Conservation (phyloP, 202 grass and related monocot genomes). For the Setaria viridis region DNA sequence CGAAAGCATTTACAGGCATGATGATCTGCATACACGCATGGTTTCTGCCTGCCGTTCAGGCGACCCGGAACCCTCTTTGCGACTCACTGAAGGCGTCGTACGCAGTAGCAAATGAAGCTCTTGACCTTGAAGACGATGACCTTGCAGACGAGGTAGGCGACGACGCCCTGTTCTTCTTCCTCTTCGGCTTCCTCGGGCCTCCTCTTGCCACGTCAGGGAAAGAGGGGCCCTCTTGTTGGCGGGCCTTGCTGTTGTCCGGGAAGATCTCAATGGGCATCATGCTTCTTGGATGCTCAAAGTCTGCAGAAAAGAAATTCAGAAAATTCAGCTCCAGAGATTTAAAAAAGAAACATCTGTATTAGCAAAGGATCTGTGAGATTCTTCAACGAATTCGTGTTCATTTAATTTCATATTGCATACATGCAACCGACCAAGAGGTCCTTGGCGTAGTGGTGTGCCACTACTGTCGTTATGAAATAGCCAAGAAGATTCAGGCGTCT, state of each 20-base stretch:
- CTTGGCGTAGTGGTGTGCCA: conserved; percentile 45
- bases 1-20: conserved; percentile 44
- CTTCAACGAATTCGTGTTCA: background rate
- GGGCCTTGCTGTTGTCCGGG: conserved; percentile 51
- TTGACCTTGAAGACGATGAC: conserved; percentile 80
- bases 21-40: conserved; percentile 24
- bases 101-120: conserved; percentile 71
- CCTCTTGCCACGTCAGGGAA: conserved; percentile 53
- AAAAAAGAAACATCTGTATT: background rate
- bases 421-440: conserved; percentile 35
- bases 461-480: conserved; percentile 32
- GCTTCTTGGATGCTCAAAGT: conserved; percentile 73
- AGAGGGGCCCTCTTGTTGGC: conserved; percentile 26
- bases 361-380: conserved; percentile 5
- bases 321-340: background rate
- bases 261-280: conserved; percentile 72
- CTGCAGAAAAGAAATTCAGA: conserved; percentile 28
- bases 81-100: conserved; percentile 71
- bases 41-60: conserved; percentile 26
- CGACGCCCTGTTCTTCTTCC: conserved; percentile 57
- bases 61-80: conserved; percentile 53
- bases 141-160: conserved; percentile 68
- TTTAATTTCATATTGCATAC: conserved; percentile 28
- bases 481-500: conserved; percentile 24
- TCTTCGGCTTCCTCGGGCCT: conserved; percentile 65